These are phyloP conservation scores for Panicum virgatum DNA, from an alignment of 202 grass and related monocot genomes.

Conservation along the genomic window DNA sequence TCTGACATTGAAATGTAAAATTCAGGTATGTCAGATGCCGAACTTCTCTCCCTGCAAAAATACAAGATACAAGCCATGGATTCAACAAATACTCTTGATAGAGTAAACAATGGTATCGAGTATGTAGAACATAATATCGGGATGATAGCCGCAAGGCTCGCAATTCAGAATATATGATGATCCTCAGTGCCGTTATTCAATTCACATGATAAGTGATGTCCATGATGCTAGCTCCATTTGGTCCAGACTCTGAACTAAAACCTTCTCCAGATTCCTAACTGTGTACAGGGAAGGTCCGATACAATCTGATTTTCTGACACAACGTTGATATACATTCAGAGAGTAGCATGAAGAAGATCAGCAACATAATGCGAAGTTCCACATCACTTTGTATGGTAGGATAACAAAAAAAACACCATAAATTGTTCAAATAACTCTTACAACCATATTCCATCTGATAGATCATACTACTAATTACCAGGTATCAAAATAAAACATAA, in stretches of 20 bases:
- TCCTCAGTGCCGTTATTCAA: not conserved
- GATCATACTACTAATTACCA: not conserved
- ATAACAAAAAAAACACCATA: slow-evolving; percentile 3
- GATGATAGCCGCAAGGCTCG: slow-evolving; percentile 83
- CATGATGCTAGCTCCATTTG: slow-evolving; percentile 6
- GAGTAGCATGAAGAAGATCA: not conserved
- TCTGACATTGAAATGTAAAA: slow-evolving; percentile 37
- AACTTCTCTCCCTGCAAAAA: slow-evolving; percentile 65
- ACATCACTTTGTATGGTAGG: not conserved
- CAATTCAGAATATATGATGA: slow-evolving; percentile 92
- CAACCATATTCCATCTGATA: slow-evolving; percentile 24
- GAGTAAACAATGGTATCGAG: slow-evolving; percentile 55
- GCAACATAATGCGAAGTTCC: not conserved
- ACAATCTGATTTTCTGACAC: slow-evolving; percentile 9
- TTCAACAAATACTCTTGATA: slow-evolving; percentile 65
- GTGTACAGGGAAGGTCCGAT: not conserved
- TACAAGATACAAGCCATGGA: slow-evolving; percentile 84
- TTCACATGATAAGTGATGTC: slow-evolving; percentile 13
- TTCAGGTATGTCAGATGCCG: slow-evolving; percentile 82
- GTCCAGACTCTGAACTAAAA: not conserved
- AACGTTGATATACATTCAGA: slow-evolving; percentile 15
- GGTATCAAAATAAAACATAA: not conserved
- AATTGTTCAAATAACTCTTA: not conserved
- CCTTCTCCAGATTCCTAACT: slow-evolving; percentile 7
- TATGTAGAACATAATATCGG: slow-evolving; percentile 68